phyloP scores from a whole-genome alignment of 768 basidiomycete genomes.

The Boletus coccyginus region DNA sequence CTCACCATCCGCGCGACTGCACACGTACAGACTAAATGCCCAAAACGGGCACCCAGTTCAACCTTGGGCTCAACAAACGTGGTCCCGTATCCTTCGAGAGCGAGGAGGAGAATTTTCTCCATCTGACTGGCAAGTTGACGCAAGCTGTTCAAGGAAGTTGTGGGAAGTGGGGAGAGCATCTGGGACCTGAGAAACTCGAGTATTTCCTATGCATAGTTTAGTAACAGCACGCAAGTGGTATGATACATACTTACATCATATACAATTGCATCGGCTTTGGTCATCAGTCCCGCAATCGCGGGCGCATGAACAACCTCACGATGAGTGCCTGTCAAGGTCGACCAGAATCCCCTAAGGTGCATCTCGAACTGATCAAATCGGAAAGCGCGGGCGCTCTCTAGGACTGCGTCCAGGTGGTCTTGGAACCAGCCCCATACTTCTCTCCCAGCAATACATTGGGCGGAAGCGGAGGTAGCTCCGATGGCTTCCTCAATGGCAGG shows the following conservation, averaged over 20 bases:
- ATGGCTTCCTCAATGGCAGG: conserved; percentile 86
- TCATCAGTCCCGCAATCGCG: conserved; percentile 84
- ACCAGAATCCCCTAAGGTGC: conserved; percentile 85
- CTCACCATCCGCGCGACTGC: background rate
- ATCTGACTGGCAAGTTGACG: conserved; percentile 86
- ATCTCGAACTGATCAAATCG: conserved; percentile 90
- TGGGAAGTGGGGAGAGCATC: conserved; percentile 74
- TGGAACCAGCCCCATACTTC: conserved; percentile 94
- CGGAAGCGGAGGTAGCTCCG: conserved; percentile 66
- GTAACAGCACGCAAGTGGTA: conserved; percentile 7
- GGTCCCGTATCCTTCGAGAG: conserved; percentile 79
- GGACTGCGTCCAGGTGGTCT: conserved; percentile 80
- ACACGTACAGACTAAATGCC: conserved; percentile 81
- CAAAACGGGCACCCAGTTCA: conserved; percentile 86
- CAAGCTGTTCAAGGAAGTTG: conserved; percentile 64
- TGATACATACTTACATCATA: conserved; percentile 72
- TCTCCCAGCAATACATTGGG: conserved; percentile 75
- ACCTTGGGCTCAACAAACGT: conserved; percentile 92
- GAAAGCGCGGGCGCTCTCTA: conserved; percentile 74
- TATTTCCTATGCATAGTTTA: conserved; percentile 61
- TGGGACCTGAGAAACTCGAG: conserved; percentile 81
- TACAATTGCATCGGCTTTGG: conserved; percentile 84
- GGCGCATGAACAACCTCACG: conserved; percentile 89
- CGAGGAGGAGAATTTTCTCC: conserved; percentile 83
- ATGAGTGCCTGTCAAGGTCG: conserved; percentile 65